Conservation (phyloP, 2,329 filamentous ascomycete species). For the Hysterium pulicare region DNA sequence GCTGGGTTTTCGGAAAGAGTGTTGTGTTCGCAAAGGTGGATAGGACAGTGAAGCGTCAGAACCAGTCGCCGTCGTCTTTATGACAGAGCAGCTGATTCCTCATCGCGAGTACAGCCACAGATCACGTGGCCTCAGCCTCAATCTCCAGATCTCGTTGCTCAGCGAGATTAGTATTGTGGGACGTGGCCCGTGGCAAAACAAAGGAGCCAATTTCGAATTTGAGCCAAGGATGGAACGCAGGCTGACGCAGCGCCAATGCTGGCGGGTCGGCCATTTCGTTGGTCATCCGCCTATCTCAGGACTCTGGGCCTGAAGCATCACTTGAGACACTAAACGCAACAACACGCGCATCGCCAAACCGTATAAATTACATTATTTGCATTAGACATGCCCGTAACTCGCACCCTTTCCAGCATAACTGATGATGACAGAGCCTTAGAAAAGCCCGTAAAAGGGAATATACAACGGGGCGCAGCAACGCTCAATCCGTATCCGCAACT, state of each 20-base stretch:
- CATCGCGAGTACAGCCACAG: too few relatives aligned
- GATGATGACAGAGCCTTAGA: neutral
- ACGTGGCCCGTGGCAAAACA: too few relatives aligned
- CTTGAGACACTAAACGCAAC: slow-evolving; percentile 12
- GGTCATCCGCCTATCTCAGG: neutral
- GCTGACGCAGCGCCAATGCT: slow-evolving; percentile 9
- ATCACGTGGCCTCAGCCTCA: slow-evolving; percentile 14
- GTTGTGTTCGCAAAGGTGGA: neutral
- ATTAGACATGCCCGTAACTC: slow-evolving; percentile 3
- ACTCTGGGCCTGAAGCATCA: slow-evolving; percentile 1
- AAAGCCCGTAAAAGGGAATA: too few relatives aligned
- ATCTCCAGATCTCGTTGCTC: too few relatives aligned
- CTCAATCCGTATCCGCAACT: neutral
- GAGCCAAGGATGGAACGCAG: too few relatives aligned
- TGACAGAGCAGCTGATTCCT: slow-evolving; percentile 7
- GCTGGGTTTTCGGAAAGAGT: neutral
- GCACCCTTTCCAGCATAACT: neutral
- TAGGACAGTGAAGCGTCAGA: neutral
- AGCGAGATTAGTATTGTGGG: too few relatives aligned
- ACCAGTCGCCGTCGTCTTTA: slow-evolving; percentile 5
- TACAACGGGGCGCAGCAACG: neutral
- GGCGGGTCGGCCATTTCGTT: too few relatives aligned
- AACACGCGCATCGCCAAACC: slow-evolving; percentile 5
- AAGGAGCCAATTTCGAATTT: too few relatives aligned
- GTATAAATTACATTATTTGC: neutral